phyloP scores from a whole-genome alignment of 192 early-diverging fungal species.

The Linnemannia exigua region DNA sequence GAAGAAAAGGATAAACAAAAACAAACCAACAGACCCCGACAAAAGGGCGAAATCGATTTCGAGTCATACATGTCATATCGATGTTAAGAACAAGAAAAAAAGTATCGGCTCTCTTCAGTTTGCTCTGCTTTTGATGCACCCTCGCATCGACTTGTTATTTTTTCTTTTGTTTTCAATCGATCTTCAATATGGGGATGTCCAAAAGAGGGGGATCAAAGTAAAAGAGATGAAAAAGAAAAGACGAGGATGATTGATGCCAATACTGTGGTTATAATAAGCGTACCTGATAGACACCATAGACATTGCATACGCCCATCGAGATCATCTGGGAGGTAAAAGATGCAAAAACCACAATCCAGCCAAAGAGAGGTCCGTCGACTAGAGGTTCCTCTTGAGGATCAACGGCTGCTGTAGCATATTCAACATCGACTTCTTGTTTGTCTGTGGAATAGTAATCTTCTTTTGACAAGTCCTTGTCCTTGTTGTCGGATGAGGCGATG shows the following conservation, averaged over 20 bases:
- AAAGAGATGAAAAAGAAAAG: background rate
- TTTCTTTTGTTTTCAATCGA: background rate
- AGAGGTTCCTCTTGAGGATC: conserved; percentile 22
- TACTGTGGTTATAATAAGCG: background rate
- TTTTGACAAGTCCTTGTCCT: background rate
- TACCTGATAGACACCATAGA: conserved; percentile 59
- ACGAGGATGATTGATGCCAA: background rate
- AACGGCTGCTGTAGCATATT: conserved; percentile 11
- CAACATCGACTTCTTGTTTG: conserved; percentile 8
- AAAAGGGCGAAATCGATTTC: background rate
- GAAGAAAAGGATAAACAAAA: background rate
- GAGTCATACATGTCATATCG: conserved; percentile 1
- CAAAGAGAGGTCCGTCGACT: conserved; percentile 60
- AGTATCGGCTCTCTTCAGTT: no score
- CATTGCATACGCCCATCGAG: conserved; percentile 49
- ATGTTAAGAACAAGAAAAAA: conserved; percentile 21
- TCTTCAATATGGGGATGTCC: background rate
- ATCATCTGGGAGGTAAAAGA: conserved; percentile 59
- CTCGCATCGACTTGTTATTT: background rate
- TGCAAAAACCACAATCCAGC: conserved; percentile 62
- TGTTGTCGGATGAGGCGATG: conserved; percentile 8
- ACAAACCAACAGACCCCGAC: background rate
- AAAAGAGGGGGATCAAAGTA: background rate
- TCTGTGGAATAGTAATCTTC: background rate
- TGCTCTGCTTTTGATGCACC: background rate